A percentile compares a stretch with the other conserved stretches of the same genome.
Evolutionary conservation across 179 eudicot genomes (phyloP).

Genomic region (Pouteria campechiana): DNA sequence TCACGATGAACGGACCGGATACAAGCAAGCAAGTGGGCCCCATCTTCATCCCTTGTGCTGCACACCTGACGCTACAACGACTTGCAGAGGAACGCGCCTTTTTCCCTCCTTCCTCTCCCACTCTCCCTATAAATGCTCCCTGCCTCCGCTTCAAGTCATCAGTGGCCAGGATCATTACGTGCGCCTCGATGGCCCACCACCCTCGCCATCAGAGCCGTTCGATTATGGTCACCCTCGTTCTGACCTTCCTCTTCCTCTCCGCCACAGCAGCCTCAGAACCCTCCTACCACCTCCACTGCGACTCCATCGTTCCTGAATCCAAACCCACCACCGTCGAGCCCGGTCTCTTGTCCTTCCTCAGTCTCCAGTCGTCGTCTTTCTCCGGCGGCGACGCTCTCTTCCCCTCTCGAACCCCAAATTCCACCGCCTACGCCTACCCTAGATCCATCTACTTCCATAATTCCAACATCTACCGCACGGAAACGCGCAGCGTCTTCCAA

Average conservation of each 20-base stretch:
- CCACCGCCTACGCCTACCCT: not conserved
- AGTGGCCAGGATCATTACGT: too few species aligned
- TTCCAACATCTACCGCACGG: slow-evolving; percentile 1
- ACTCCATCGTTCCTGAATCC: slow-evolving; percentile 17
- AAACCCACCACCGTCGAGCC: slow-evolving; percentile 1
- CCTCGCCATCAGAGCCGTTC: too few species aligned
- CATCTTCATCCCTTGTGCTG: too few species aligned
- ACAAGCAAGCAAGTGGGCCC: too few species aligned
- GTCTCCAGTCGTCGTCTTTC: not conserved
- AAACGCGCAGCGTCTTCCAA: not conserved
- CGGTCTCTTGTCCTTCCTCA: not conserved
- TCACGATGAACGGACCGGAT: too few species aligned
- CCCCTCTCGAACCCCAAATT: not conserved
- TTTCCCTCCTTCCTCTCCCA: too few species aligned
- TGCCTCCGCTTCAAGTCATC: too few species aligned
- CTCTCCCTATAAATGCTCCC: too few species aligned
- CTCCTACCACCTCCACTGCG: slow-evolving; percentile 13
- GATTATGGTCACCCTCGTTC: too few species aligned
- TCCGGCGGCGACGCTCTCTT: slow-evolving; percentile 12
- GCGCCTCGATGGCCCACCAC: too few species aligned
- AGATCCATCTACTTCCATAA: not conserved
- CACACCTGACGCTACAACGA: too few species aligned
- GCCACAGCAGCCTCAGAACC: not conserved
- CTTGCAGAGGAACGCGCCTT: too few species aligned
- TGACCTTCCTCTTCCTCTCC: slow-evolving; percentile 2